Base-by-base conservation (phyloP, 2,329 filamentous ascomycete genomes). In the Fusarium hainanense region DNA sequence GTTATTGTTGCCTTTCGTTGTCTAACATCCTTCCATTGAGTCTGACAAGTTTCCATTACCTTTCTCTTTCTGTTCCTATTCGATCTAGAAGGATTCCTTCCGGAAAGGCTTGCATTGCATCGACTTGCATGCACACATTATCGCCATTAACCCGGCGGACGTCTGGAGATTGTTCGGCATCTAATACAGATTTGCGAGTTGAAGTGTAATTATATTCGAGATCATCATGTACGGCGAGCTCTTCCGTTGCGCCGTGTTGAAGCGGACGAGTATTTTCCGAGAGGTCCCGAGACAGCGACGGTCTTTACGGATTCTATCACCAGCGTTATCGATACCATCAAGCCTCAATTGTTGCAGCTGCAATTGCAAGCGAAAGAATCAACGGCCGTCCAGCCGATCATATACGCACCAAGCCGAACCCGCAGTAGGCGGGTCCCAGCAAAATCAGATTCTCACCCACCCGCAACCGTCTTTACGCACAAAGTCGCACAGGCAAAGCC, bases 141-240 rank as follows among this genome's bases (percentile, higher is more conserved):
- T 47, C 32, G 43, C 56, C 47, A 56, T 69, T 61, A 43, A 60
- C 43, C 46, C 34, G 42, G 63, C 68, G 68, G 68, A 27, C 44
- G 25, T 64, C 50, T 68, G 68, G 68, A 70, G 68, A 71, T 65
- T 58, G 48, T 66, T 70, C 68, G 68, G 68, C 59, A 69, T 70
- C 48, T 57, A 58, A 69, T 64, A 59, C 59, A 37, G 42, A 68
- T 46, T 64, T 55, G 47, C 43, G 51, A 43, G 18, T 70, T 49
- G 32, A 28, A 28, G n/a, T 58, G 46, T 64, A 57, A 63, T 25
- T 42, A 48, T 60, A 56, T 64, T 68, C 51, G 14, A 55, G 43
- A 44, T 56, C 54, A 70, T 60, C 57, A 70, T 70, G 68, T 63
- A 63, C 68, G 67, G 68, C 58, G 58, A 44, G 44, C 40, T 56